A percentile compares a stretch with the other conserved stretches of the same genome.
Evolutionary conservation across 768 basidiomycete genomes (phyloP).

Genomic region (Daedaleopsis sinensis): DNA sequence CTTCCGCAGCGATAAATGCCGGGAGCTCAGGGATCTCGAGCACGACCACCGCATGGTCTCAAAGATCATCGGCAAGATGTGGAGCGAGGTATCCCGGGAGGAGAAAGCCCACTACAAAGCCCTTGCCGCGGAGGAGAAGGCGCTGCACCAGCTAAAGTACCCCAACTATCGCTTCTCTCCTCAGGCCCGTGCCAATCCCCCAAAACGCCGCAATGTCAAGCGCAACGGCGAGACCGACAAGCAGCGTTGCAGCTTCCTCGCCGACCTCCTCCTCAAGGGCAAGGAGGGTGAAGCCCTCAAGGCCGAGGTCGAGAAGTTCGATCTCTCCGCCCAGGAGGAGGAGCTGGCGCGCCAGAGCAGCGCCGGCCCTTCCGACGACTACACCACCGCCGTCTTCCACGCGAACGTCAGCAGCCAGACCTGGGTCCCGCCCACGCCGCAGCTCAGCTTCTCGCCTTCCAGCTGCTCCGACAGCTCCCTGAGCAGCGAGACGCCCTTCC

Average conservation of each 20-base stretch:
- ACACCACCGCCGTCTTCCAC: conserved; percentile 19
- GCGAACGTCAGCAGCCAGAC: not conserved
- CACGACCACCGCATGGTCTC: conserved; percentile 57
- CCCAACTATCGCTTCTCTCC: conserved; percentile 70
- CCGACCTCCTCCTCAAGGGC: conserved; percentile 39
- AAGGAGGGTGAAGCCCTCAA: conserved; percentile 31
- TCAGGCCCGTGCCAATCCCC: conserved; percentile 11
- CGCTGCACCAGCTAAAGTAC: conserved; percentile 55
- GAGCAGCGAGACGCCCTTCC: conserved; percentile 1
- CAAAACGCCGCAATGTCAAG: conserved; percentile 23
- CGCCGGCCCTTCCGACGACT: not conserved
- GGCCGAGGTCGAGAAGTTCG: conserved; percentile 17
- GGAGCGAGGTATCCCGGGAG: conserved; percentile 56
- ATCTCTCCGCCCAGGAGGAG: not conserved
- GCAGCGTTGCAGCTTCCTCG: conserved; percentile 41
- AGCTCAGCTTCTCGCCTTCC: not conserved
- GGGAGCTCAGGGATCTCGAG: conserved; percentile 39
- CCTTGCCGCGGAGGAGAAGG: conserved; percentile 59
- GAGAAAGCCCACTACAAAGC: conserved; percentile 52
- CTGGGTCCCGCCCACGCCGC: not conserved
- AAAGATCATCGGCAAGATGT: conserved; percentile 73
- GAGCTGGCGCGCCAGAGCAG: not conserved
- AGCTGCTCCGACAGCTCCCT: conserved; percentile 1
- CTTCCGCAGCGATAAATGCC: conserved; percentile 64
- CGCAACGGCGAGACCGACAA: conserved; percentile 34